Evolutionary conservation across 2,329 filamentous ascomycete genomes (phyloP), one percentile per base, ranked within the genome.

Genomic region (Alternaria arborescens): DNA sequence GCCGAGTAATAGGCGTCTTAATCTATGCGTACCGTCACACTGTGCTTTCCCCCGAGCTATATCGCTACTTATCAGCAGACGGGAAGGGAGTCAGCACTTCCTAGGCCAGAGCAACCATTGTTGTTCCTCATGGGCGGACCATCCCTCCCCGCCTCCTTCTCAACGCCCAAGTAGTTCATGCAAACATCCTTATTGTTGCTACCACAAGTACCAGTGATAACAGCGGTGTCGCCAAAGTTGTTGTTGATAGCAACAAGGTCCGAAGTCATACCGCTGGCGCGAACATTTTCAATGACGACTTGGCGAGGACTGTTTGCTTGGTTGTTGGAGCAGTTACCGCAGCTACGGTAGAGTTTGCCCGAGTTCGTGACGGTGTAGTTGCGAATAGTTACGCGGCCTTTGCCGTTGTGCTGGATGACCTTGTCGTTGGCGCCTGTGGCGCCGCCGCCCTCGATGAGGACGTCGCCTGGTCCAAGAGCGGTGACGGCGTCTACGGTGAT

Each of bases 21-120:
- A 24, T 24, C 7, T 24, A 24, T 24, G 7, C 6, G 6, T 24
- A 24, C 24, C 24, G 8, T 26, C 24, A 2, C 24, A 7, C 24
- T 26, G 2, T 26, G 0, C 2, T 26, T 2, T 7, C 24, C 24
- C 24, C 0, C 24, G 24, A 26, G 24, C 24, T 26, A 26, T 0
- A 26, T 2, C 0, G 0, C 24, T 26, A 0, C 0, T 0, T 0
- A 26, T 26, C 6, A 8, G 24, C 24, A 26, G 24, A 26, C 24
- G 0, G 24, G 24, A 7, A 26, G 24, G 24, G 24, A 26, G 2
- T 26, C 24, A 26, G 8, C 24, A 26, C 24, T n/a, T 38, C 34
- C 34, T 1, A 8, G 34, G 3, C 34, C 34, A 16, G 16, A n/a
- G 34, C 34, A 38, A 8, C 34, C 34, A 3, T n/a, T 8, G 34